Percentiles rank a stretch among this genome's conserved stretches.
phyloP scores from a whole-genome alignment of 768 basidiomycete species.

The Boletus eberwhitei region DNA sequence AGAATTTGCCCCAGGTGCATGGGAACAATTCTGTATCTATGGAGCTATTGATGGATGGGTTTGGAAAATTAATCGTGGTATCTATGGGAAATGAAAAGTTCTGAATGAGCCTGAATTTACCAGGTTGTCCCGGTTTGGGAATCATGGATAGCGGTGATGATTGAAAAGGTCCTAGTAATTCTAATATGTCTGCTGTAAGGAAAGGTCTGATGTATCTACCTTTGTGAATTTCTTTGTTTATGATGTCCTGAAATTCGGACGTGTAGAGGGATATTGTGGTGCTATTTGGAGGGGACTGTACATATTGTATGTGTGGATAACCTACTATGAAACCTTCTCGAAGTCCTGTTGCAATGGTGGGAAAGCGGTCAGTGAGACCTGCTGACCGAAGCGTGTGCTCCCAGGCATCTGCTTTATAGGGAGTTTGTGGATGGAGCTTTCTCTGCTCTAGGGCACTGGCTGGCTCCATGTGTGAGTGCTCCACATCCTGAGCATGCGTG shows the following conservation, averaged over 20 bases:
- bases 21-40: not conserved
- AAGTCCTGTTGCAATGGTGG: not conserved
- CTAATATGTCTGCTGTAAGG: accelerated
- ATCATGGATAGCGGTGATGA: not conserved
- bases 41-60: not conserved
- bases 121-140: not conserved
- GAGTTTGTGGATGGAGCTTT: not conserved
- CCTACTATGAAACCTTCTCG: not conserved
- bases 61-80: accelerated
- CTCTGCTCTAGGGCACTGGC: not conserved
- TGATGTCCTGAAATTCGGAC: not conserved
- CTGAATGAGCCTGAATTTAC: not conserved
- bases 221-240: not conserved
- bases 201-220: not conserved
- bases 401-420: not conserved
- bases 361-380: not conserved
- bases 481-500: not conserved
- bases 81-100: not conserved
- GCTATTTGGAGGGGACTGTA: not conserved
- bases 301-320: not conserved
- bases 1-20: conserved; percentile 1
- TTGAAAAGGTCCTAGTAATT: not conserved
- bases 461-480: not conserved
- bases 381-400: accelerated
- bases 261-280: not conserved